Evolutionary conservation across 768 basidiomycete genomes (phyloP), one percentile per base, ranked within the genome.

Genomic region (Ephemerocybe angulata): DNA sequence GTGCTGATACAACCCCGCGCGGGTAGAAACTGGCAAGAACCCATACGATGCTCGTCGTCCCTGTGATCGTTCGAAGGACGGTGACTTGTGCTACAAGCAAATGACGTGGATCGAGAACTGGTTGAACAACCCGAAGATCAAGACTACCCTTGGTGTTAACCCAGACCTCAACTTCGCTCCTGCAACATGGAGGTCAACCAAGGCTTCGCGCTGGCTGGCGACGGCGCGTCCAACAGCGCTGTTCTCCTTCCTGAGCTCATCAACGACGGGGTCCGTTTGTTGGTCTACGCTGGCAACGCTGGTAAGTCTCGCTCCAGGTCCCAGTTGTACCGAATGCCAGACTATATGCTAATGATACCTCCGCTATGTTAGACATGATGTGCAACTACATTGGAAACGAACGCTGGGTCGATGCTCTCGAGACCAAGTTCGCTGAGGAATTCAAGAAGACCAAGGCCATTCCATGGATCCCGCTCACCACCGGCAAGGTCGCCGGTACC

Each of bases 261-360:
- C 42, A 80, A 93, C 48, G 82, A 85, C 35, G 95, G 93, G 4
- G 77, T 99, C 33, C 75, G 91, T 52, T 71, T 99, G 41, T 72
- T 98, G 28, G 84, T 98, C 40, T 98, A 97, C 64, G 93, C 94
- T 56, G 94, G 90, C 19, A 87, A 88, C 59, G 88, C 90, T 63
- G 76, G 88, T 87, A 60, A 58, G 82, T 75, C 19, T 4, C 35
- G 10, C 22, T 54, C 11, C 12, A 4, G 44, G 21, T 37, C n/a
- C 33, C 11, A 12, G 15, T 24, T 10, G 10, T n/a, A n/a, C n/a
- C n/a, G n/a, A n/a, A 27, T 25, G 35, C 31, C 43, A 10, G 19
- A 21, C n/a, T 22, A 13, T 25, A 6, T 22, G 31, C 65, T 51
- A 50, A 59, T 59, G 64, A 62, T 37, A 60, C 30, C 25, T 41